Conservation (phyloP, 176 grass and related monocot genomes). For the Oryza rufipogon region DNA sequence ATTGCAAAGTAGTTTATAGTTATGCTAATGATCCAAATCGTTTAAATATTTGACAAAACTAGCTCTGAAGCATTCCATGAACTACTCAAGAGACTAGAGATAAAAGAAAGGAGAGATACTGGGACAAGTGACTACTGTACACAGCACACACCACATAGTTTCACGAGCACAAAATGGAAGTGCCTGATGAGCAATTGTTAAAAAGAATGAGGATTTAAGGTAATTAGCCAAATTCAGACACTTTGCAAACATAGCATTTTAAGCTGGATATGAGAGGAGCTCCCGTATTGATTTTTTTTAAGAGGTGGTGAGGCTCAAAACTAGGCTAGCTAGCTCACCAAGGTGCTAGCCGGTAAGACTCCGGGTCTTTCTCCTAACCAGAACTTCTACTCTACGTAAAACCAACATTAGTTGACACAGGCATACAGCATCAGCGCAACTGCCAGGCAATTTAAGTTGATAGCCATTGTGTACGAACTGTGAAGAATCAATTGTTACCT, state of each 20-base stretch:
- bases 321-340: no score
- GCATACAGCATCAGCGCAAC: constrained; percentile 10
- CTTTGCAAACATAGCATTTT: constrained; percentile 29
- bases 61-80: background rate
- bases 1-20: background rate
- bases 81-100: constrained; percentile 21
- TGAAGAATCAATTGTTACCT: constrained; percentile 55
- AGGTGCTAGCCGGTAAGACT: no score
- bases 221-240: constrained; percentile 28
- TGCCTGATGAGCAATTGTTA: constrained; percentile 30
- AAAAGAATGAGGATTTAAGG: constrained; percentile 17
- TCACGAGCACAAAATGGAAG: constrained; percentile 21
- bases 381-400: background rate
- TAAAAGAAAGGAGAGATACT: background rate
- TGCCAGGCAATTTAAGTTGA: constrained; percentile 11
- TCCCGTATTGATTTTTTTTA: no score
- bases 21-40: constrained; percentile 1
- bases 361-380: background rate
- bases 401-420: constrained; percentile 11
- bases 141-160: constrained; percentile 3
- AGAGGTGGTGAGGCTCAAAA: no score
- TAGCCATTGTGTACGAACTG: constrained; percentile 17
- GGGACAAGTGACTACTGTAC: background rate
- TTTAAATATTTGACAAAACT: background rate
- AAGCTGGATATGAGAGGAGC: no score